Evolutionary conservation across 352 stramenopile genomes (phyloP), one percentile per base, ranked within the genome.

Genomic region (Globisporangium emineosum): DNA sequence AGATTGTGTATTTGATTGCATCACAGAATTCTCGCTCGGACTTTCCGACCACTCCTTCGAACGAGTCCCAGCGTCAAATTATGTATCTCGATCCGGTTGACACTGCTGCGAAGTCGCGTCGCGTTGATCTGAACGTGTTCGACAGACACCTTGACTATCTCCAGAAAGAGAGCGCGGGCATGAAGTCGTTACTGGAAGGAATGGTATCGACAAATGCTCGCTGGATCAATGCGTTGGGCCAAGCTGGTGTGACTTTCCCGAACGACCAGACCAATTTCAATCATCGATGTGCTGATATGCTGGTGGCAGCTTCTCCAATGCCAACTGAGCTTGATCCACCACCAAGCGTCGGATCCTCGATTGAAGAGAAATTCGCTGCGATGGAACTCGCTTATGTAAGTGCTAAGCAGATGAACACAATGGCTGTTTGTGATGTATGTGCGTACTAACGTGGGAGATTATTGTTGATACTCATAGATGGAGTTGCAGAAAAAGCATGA

Each of bases 151-250:
- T 91, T 32, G 74, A 81, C 60, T 88, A 86, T 50, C 62, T 91
- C 27, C 77, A 90, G 59, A 82, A 83, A 59, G 83, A 91, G 60
- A 88, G 79, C 25, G 59, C 69, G 25, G 79, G 88, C 30, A 91
- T 91, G 81, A 89, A 84, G 69, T 66, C 66, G 5, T 57, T 84
- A 35, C 55, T 91, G 2, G 79, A 91, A 51, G 81, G 73, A 30
- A 90, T 90, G 81, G 79, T 91, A 47, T 80, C 73, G 27, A 89
- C 79, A 27, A 91, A 91, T 64, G 71, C 81, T 21, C 79, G 86
- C 23, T 91, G 81, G 81, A 89, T 91, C 54, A 76, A 81, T 59
- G 72, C 81, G 43, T 68, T 63, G 88, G 4, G 69, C 71, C 29
- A 73, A 57, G 17, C 67, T 40, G 47, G 60, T 27, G 55, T 55